Base-by-base conservation (phyloP, 2,329 filamentous ascomycete species). In the Shiraia sp. region DNA sequence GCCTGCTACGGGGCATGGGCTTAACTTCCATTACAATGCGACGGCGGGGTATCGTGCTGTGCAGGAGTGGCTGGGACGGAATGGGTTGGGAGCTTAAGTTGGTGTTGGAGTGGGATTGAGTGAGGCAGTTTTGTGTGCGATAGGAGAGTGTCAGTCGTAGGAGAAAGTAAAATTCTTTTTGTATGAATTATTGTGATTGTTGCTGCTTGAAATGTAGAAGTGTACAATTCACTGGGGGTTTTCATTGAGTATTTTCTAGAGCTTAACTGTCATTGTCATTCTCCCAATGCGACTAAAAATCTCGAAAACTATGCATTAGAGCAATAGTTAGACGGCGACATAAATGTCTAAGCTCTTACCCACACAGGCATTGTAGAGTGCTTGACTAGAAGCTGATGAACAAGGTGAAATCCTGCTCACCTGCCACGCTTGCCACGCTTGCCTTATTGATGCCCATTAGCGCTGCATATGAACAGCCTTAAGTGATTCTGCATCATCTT, bases 11-110 rank as follows among this genome's bases (percentile, higher is more conserved):
- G 66, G 51, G 0, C 66, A 69, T 28, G 63, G 62, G 71, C 54
- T 83, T 14, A 82, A 79, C 53, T 57, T 78, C 14, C 65, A 74
- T 37, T 73, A 72, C 41, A 70, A 71, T 19, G 50, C 69, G 1
- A 67, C 66, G n/a, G 70, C 51, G 16, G 72, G 64, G 1, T 75
- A 75, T 47, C 39, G 59, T 10, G 62, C 66, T 6, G 68, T 73
- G 10, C 58, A 70, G 19, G 42, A 57, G 10, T 75, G 67, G 47
- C 44, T 75, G 36, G 52, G 43, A 1, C 35, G 31, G 6, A 56
- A 66, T 40, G 61, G 54, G 3, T 49, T 67, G 17, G 32, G 41
- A 10, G 50, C 52, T 10, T 42, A 40, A 13, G 12, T 6, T 7
- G 7, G 13, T 17, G n/a, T 2, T 13, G 14, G 19, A 32, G n/a